Conservation (phyloP, 441 rosid species). For the Aleurites moluccanus region DNA sequence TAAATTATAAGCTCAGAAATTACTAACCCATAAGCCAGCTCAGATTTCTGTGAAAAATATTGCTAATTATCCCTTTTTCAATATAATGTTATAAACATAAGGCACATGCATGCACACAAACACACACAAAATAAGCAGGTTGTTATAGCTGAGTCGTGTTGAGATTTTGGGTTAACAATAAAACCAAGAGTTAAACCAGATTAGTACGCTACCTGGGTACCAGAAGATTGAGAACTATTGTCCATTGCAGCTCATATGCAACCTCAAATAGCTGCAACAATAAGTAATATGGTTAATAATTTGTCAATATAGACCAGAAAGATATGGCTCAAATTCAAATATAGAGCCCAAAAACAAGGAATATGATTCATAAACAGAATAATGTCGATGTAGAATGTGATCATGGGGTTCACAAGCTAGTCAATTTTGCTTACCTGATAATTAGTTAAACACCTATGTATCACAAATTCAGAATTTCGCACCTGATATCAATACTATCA, state of each 20-base stretch:
- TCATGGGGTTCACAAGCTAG: neutral
- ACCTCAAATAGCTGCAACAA: slow-evolving; percentile 30
- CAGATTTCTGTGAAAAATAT: neutral
- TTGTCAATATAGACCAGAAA: neutral
- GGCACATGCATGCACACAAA: neutral
- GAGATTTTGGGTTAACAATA: neutral
- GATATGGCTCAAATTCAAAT: neutral
- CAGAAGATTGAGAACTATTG: slow-evolving; percentile 65
- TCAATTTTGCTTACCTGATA: neutral
- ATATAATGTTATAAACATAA: neutral
- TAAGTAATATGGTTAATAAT: slow-evolving; percentile 1
- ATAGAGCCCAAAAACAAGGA: neutral
- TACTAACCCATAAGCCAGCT: neutral
- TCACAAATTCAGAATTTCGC: neutral
- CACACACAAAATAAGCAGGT: neutral
- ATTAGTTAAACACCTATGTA: neutral
- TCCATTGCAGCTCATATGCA: slow-evolving; percentile 51
- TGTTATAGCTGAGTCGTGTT: neutral
- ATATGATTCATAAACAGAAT: too few relatives aligned
- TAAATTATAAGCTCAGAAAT: neutral
- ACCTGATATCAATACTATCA: neutral
- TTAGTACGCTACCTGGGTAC: slow-evolving; percentile 50
- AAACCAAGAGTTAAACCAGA: neutral
- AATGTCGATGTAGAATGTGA: neutral
- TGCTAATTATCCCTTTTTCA: neutral